A percentile compares a stretch with the other conserved stretches of the same genome.
Evolutionary conservation across 2,329 filamentous ascomycete genomes (phyloP).

Genomic region (Claviceps humidiphila): DNA sequence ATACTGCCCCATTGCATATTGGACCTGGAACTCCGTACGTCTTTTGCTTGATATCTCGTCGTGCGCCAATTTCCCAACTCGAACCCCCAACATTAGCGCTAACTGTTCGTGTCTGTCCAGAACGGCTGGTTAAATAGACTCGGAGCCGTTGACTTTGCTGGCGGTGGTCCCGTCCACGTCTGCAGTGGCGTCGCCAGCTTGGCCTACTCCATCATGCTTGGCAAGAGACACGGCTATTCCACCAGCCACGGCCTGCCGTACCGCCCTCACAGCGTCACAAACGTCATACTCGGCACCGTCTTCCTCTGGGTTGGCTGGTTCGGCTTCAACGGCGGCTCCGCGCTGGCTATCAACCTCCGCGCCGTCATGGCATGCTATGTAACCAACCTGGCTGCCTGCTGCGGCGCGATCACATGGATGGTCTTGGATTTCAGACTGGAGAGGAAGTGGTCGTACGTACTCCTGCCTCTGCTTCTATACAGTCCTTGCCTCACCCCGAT

Average conservation of each 20-base stretch:
- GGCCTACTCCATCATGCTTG: slow-evolving; percentile 61
- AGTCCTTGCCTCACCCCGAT: background rate
- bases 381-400: slow-evolving; percentile 74
- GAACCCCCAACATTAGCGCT: background rate
- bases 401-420: slow-evolving; percentile 73
- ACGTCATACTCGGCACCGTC: slow-evolving; percentile 60
- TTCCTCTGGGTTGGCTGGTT: slow-evolving; percentile 93
- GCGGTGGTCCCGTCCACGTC: slow-evolving; percentile 64
- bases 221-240: slow-evolving; percentile 51
- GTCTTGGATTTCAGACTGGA: slow-evolving; percentile 84
- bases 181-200: slow-evolving; percentile 58
- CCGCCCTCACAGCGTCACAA: slow-evolving; percentile 60
- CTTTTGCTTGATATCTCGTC: background rate
- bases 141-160: slow-evolving; percentile 61
- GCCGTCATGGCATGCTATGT: slow-evolving; percentile 82
- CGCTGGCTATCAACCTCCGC: slow-evolving; percentile 68
- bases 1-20: slow-evolving; percentile 62
- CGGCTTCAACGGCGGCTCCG: slow-evolving; percentile 84
- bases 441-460: slow-evolving; percentile 52
- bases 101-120: background rate
- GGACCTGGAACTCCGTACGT: slow-evolving; percentile 53
- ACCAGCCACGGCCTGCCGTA: slow-evolving; percentile 50
- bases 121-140: slow-evolving; percentile 59
- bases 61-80: too few species aligned
- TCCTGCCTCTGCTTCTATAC: background rate